phyloP scores from a whole-genome alignment of 148 eudicot species.

The Drosera capensis region DNA sequence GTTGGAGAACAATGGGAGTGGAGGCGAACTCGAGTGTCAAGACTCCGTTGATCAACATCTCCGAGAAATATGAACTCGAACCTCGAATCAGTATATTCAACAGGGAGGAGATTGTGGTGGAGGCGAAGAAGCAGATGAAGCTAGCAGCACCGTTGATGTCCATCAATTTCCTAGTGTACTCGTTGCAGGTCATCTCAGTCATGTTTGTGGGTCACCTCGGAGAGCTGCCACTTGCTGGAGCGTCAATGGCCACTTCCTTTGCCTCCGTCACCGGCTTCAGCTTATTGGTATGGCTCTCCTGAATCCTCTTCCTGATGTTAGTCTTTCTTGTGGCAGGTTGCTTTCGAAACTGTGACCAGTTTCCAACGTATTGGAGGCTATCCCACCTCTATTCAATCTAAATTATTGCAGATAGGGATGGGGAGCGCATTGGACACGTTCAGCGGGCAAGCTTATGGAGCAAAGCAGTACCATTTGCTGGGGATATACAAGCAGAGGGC shows the following conservation, averaged over 20 bases:
- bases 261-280: slow-evolving; percentile 10
- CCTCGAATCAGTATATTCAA: too few species aligned
- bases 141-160: slow-evolving; percentile 5
- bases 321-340: background rate
- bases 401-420: too few species aligned
- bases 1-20: too few species aligned
- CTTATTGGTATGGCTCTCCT: slow-evolving; percentile 6
- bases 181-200: slow-evolving; percentile 7
- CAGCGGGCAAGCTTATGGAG: slow-evolving; percentile 22
- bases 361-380: too few species aligned
- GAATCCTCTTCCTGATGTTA: too few species aligned
- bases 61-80: too few species aligned
- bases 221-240: slow-evolving; percentile 7
- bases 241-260: slow-evolving; percentile 10
- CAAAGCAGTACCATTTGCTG: slow-evolving; percentile 13
- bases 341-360: too few species aligned
- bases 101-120: slow-evolving; percentile 2
- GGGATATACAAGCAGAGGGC: slow-evolving; percentile 16
- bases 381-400: too few species aligned
- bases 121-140: slow-evolving; percentile 7
- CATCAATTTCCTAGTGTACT: slow-evolving; percentile 4
- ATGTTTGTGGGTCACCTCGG: too few species aligned
- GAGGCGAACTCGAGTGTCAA: too few species aligned
- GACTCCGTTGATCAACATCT: background rate
- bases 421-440: slow-evolving; percentile 23